Base-by-base conservation (phyloP, 495 filamentous ascomycete species). In the Penicillium simplicissimum region DNA sequence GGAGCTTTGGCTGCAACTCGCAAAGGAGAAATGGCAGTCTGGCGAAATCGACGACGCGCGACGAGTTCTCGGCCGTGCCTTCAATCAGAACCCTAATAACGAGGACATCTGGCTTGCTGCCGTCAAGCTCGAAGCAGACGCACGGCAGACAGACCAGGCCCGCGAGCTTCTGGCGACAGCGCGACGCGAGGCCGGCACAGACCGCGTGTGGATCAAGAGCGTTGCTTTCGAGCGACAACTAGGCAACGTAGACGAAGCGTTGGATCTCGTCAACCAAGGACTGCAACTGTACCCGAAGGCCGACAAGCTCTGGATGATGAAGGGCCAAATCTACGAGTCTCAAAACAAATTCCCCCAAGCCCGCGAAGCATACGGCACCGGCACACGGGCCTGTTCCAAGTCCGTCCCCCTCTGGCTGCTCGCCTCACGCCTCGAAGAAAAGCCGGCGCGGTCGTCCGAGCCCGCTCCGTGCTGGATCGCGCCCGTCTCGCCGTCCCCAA, bases 41-140 rank as follows among this genome's bases (percentile, higher is more conserved):
- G 91, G 90, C 55, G 88, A 94, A 51, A 87, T 93, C 52, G 87
- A 96, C 66, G 92, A 91, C 59, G 93, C 95, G 1, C 84, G 95
- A 42, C 79, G 81, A 52, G 91, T 97, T 5, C 85, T 98, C 9
- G 92, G 85, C 0, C 84, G 85, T 61, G 93, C 95, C 1, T 98
- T 98, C 81, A 87, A 91, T 55, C 91, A 96, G 69, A 95, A 96
- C 59, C 90, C 92, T 0, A 90, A 92, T 73, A 96, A 96, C 75
- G 95, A 99, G 73, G 91, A 97, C 75, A 96, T 99, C 65, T 98
- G 92, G 89, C 85, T 96, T 42, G 90, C 92, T 3, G 94, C 95
- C 38, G 93, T 98, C 65, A 96, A 97, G 70, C 83, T 98, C 15
- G 95, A 99, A 69, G 91, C 94, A 2, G 92, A 96, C 64, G 92